Evolutionary conservation across 2,329 filamentous ascomycete species (phyloP), one percentile per base, ranked within the genome.

Genomic region (Colletotrichum endophyticum): DNA sequence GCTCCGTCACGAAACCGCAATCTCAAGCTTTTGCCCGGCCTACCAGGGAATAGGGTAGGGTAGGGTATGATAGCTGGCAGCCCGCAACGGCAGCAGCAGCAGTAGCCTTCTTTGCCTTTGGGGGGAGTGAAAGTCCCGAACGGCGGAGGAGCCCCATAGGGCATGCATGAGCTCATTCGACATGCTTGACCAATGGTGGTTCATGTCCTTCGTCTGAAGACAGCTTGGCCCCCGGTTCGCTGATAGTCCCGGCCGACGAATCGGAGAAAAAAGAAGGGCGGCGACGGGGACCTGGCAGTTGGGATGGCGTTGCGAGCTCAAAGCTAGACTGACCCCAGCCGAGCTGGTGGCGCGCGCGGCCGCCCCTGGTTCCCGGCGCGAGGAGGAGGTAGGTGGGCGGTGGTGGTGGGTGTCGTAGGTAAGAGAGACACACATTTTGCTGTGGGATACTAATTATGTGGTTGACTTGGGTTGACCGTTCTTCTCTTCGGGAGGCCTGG

Each of bases 271-370:
- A 11, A 66, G 11, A 36, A 22, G 28, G 19, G n/a, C 44, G 59
- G 59, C 12, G 30, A 28, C 70, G n/a, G 70, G 70, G 22, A 69
- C 44, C 64, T 74, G 59, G 34, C 64, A 70, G 49, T 70, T 74
- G 59, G 64, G 74, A 76, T 69, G 74, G 71, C 64, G 28, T 76
- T 59, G 70, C 70, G 73, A 76, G 70, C 70, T 69, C 73, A 69
- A 73, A 74, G 63, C 74, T 76, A 73, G 71, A 66, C 16, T 28
- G 28, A 76, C 71, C 74, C 74, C 66, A 53, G 74, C 44, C 64
- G 39, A 70, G 74, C 74, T 76, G 71, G 70, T 70, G 66, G 64
- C 63, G 44, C 44, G 34, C 62, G 62, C 22, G 62, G 62, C 34
- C n/a, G 32, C n/a, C 70, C 64, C 61, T 39, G 66, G 32, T 59